A percentile compares a stretch with the other conserved stretches of the same genome.
Conservation (phyloP, 306 rosid genomes). For the Cercis canadensis region DNA sequence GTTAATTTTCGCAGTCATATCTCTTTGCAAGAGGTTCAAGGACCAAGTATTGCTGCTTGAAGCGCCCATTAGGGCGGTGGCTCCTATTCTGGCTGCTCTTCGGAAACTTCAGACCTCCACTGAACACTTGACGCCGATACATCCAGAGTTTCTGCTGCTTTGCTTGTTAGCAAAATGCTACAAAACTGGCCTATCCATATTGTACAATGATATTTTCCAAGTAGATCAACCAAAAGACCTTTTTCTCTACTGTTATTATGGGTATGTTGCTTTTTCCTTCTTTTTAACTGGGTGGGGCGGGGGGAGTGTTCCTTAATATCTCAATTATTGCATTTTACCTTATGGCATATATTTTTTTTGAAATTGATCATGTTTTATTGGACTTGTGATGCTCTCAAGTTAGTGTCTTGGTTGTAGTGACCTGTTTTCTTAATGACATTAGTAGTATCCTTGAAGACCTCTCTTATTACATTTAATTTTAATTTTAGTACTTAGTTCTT, state of each 20-base stretch:
- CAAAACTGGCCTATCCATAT: conserved; percentile 77
- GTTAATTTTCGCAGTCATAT: conserved; percentile 58
- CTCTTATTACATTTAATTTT: not conserved
- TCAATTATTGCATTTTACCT: conserved; percentile 14
- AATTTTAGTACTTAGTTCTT: too few relatives aligned
- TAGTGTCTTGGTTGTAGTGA: not conserved
- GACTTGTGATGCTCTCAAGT: not conserved
- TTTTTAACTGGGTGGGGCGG: not conserved
- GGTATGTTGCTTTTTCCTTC: conserved; percentile 58
- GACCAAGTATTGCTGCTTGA: conserved; percentile 74
- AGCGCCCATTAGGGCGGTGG: conserved; percentile 87
- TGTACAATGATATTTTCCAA: conserved; percentile 76
- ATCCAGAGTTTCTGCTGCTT: conserved; percentile 86
- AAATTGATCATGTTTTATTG: not conserved
- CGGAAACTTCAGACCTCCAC: conserved; percentile 72
- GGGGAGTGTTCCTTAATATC: not conserved
- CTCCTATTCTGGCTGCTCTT: conserved; percentile 76
- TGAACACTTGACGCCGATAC: conserved; percentile 79
- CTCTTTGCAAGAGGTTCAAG: conserved; percentile 80
- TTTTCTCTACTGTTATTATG: conserved; percentile 92
- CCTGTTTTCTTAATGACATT: not conserved
- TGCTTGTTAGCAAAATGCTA: conserved; percentile 87
- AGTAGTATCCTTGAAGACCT: not conserved
- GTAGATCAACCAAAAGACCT: conserved; percentile 91
- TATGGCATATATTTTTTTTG: not conserved